Conservation (phyloP, 2,329 filamentous ascomycete species). For the Botrytis byssoidea region DNA sequence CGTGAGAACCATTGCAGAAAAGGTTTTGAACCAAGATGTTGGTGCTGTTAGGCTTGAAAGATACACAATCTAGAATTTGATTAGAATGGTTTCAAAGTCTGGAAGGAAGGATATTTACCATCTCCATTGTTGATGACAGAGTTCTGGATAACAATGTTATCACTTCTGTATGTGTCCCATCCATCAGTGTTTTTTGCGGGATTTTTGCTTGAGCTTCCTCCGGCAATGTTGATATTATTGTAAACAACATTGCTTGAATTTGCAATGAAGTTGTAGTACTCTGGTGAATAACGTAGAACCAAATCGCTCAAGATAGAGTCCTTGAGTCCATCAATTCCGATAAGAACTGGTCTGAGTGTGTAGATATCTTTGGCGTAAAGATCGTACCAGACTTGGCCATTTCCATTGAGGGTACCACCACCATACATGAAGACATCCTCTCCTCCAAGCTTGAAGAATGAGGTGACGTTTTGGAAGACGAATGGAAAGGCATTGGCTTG, state of each 20-base stretch:
- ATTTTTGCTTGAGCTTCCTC: constrained; percentile 51
- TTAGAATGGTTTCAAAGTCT: not conserved
- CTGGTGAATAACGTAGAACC: constrained; percentile 57
- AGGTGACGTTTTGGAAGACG: constrained; percentile 63
- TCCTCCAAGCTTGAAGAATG: constrained; percentile 67
- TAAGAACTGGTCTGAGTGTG: constrained; percentile 57
- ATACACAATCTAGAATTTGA: constrained; percentile 56
- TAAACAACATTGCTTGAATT: constrained; percentile 65
- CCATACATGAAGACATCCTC: constrained; percentile 67
- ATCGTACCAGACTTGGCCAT: constrained; percentile 61
- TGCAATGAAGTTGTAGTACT: constrained; percentile 63
- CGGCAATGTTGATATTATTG: constrained; percentile 59
- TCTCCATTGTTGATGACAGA: constrained; percentile 64
- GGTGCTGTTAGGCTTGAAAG: constrained; percentile 72
- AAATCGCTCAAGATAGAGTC: constrained; percentile 58
- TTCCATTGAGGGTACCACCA: constrained; percentile 61
- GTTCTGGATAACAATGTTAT: constrained; percentile 64
- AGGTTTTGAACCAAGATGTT: constrained; percentile 67
- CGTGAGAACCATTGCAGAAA: constrained; percentile 67
- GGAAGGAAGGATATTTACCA: constrained; percentile 36
- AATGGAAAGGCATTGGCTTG: constrained; percentile 62
- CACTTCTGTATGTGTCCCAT: constrained; percentile 62
- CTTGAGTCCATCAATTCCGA: constrained; percentile 56
- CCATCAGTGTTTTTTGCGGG: constrained; percentile 65
- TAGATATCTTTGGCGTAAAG: constrained; percentile 54